Evolutionary conservation across 768 basidiomycete species (phyloP), one percentile per base, ranked within the genome.

Genomic region (Naganishia antarctica): DNA sequence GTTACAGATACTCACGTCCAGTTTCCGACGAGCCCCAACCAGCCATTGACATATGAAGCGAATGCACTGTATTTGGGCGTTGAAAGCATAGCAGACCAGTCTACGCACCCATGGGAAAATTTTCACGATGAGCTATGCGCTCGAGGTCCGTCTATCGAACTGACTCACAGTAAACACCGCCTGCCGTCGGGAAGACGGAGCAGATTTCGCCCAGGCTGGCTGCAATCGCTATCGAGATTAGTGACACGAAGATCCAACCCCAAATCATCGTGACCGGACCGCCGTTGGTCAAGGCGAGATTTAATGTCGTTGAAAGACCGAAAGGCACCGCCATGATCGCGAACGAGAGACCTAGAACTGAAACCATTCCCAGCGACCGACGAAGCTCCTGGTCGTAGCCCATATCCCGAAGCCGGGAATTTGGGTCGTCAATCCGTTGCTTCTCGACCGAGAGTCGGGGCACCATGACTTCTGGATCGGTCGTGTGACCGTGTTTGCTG

Each of bases 1-100:
- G n/a, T 58, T 34, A 11, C 15, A 8, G 34, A 48, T 15, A 67
- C 73, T 65, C 32, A 74, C 73, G 83, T 87, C 85, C 86, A 87
- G 15, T 86, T 84, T 26, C 86, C 86, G 29, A 85, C 84, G 69
- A 86, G 79, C 1, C 83, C 84, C 18, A 87, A 75, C 86, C 86
- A 87, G 6, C 86, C 86, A 62, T 84, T 84, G 49, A 87, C 83
- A 83, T 86, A 87, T 16, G 83, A 84, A 2, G 82, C 74, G 9
- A 85, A 68, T 7, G 85, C 75, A 59, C 82, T 79, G 62, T 80
- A 81, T 51, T 77, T 79, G 0, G 84, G 82, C 3, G 84, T 80
- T 0, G 84, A 82, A 9, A 87, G 78, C 49, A 83, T 81, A 68
- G 83, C 86, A 47, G 83, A 82, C 86, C 86, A 87, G 68, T 87